Percentiles rank a stretch among this genome's conserved stretches.
These are phyloP conservation scores for Blastobotrys peoriensis DNA, from an alignment of 805 yeast species.

Conservation along the genomic window DNA sequence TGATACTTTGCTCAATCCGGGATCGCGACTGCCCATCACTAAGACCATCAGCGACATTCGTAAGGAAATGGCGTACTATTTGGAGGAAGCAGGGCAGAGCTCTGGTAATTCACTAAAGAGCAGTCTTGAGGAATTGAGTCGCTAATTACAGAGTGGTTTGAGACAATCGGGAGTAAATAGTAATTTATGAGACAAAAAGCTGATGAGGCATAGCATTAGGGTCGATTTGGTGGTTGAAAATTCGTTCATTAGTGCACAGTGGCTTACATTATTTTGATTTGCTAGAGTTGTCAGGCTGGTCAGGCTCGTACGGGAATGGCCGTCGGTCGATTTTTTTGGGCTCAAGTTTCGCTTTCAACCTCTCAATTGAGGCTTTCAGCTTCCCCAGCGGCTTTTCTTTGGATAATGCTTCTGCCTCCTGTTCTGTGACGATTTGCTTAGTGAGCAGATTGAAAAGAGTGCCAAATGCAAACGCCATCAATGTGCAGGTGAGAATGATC, in stretches of 20 bases:
- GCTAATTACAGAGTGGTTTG: background rate
- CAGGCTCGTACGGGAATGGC: conserved; percentile 15
- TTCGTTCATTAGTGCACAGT: no score
- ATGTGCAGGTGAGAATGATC: conserved; percentile 86
- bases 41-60: conserved; percentile 33
- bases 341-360: conserved; percentile 5
- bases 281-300: no score
- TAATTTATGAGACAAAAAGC: no score
- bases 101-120: conserved; percentile 19
- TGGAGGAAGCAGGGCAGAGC: conserved; percentile 27
- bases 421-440: conserved; percentile 69
- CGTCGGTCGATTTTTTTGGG: conserved; percentile 6
- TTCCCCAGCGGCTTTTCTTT: conserved; percentile 9
- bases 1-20: conserved; percentile 57
- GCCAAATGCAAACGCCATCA: conserved; percentile 89
- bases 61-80: conserved; percentile 38
- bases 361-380: conserved; percentile 1
- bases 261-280: no score
- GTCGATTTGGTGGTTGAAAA: no score
- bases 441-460: conserved; percentile 71
- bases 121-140: conserved; percentile 17
- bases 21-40: conserved; percentile 38
- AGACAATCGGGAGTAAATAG: no score
- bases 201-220: no score
- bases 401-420: conserved; percentile 36